A percentile compares a stretch with the other conserved stretches of the same genome.
These are phyloP conservation scores for Alternaria infectoria DNA, from an alignment of 2,329 filamentous ascomycete genomes.

Conservation along the genomic window DNA sequence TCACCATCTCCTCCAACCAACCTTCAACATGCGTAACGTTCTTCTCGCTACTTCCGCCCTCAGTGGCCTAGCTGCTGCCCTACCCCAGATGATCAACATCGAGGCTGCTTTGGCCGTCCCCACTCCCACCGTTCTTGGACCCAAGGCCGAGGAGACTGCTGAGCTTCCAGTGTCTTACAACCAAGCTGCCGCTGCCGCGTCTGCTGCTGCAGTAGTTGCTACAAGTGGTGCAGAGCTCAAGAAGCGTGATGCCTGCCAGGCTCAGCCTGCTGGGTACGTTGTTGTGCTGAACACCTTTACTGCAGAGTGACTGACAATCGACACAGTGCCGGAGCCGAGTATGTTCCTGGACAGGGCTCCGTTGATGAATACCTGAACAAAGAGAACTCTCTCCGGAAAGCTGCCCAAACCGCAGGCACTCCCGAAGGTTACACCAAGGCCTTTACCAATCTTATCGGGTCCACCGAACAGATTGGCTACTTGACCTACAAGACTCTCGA, in stretches of 20 bases:
- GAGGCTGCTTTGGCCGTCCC: constrained; percentile 45
- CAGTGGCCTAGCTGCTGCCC: constrained; percentile 24
- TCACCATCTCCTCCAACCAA: constrained; percentile 8
- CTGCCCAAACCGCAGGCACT: constrained; percentile 12
- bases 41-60: constrained; percentile 20
- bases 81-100: constrained; percentile 45
- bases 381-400: constrained; percentile 10
- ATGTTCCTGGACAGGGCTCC: background rate
- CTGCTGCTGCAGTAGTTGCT: constrained; percentile 19
- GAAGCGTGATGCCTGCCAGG: constrained; percentile 21
- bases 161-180: background rate
- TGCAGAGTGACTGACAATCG: background rate
- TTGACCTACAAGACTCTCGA: constrained; percentile 35
- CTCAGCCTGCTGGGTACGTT: constrained; percentile 23
- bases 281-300: background rate
- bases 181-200: background rate
- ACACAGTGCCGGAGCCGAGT: background rate
- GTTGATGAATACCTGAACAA: constrained; percentile 15
- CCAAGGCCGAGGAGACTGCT: constrained; percentile 27
- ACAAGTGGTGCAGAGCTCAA: constrained; percentile 11
- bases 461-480: constrained; percentile 35
- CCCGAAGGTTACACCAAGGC: constrained; percentile 24
- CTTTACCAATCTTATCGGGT: constrained; percentile 23
- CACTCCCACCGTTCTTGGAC: constrained; percentile 32
- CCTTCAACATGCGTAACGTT: constrained; percentile 32